These are phyloP conservation scores for Platismatia glauca DNA, from an alignment of 495 filamentous ascomycete genomes.

Conservation along the genomic window DNA sequence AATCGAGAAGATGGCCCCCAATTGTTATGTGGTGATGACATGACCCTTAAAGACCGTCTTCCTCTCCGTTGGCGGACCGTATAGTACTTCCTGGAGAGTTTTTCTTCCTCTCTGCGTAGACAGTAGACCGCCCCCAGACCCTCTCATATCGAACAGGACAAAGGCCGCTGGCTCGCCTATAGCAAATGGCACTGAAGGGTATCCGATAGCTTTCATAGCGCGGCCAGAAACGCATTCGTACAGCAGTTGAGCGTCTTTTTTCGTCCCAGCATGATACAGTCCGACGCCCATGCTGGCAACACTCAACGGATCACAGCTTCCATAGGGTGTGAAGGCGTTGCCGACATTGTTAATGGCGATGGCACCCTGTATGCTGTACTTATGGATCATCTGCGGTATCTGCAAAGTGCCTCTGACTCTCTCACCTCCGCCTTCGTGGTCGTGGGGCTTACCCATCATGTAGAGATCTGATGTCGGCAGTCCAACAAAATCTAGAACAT, in stretches of 20 bases:
- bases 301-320: slow-evolving; percentile 58
- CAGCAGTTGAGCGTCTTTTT: slow-evolving; percentile 47
- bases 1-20: neutral
- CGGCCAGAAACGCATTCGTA: slow-evolving; percentile 52
- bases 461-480: slow-evolving; percentile 66
- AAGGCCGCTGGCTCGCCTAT: slow-evolving; percentile 17
- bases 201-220: slow-evolving; percentile 43
- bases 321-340: slow-evolving; percentile 70
- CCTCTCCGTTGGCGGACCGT: slow-evolving; percentile 22
- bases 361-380: slow-evolving; percentile 49
- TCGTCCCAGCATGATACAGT: slow-evolving; percentile 58
- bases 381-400: slow-evolving; percentile 53
- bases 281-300: slow-evolving; percentile 57
- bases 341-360: slow-evolving; percentile 71
- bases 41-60: slow-evolving; percentile 15
- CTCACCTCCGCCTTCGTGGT: slow-evolving; percentile 24
- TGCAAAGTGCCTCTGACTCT: slow-evolving; percentile 52
- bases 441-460: slow-evolving; percentile 51
- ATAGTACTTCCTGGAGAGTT: slow-evolving; percentile 20
- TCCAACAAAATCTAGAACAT: slow-evolving; percentile 64
- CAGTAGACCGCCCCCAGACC: neutral
- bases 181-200: neutral
- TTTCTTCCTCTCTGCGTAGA: slow-evolving; percentile 13
- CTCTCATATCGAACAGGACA: slow-evolving; percentile 14
- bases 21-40: slow-evolving; percentile 8